These are phyloP conservation scores for Sclerotinia spermophila DNA, from an alignment of 2,329 filamentous ascomycete genomes.

Conservation along the genomic window DNA sequence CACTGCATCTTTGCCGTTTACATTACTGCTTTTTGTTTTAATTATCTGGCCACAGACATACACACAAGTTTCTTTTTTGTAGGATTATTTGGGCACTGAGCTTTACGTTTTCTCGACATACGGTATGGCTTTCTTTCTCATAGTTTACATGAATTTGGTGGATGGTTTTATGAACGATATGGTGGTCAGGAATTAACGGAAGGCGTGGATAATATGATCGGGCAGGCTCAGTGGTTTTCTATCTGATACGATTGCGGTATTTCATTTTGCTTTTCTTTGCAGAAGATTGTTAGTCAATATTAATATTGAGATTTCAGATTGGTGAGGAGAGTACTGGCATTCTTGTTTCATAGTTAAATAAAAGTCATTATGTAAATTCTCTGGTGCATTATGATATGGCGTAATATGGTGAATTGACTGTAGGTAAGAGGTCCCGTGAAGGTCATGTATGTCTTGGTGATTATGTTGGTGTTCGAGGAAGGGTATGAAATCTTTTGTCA, in stretches of 20 bases:
- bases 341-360: constrained; percentile 11
- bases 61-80: constrained; percentile 13
- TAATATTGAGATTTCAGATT: neutral
- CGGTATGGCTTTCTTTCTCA: neutral
- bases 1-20: neutral
- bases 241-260: neutral
- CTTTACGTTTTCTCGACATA: neutral
- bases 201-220: neutral
- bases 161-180: neutral
- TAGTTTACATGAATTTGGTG: neutral
- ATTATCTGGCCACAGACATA: neutral
- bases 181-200: neutral
- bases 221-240: neutral
- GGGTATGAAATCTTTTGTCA: neutral
- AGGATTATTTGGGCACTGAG: constrained; percentile 14
- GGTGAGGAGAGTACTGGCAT: neutral
- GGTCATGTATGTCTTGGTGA: neutral
- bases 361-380: neutral
- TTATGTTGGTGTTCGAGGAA: neutral
- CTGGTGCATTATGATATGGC: neutral
- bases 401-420: neutral
- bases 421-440: neutral
- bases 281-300: neutral
- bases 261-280: constrained; percentile 1
- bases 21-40: neutral